Conservation (phyloP, 768 basidiomycete species). For the Cystoderma amianthinum region DNA sequence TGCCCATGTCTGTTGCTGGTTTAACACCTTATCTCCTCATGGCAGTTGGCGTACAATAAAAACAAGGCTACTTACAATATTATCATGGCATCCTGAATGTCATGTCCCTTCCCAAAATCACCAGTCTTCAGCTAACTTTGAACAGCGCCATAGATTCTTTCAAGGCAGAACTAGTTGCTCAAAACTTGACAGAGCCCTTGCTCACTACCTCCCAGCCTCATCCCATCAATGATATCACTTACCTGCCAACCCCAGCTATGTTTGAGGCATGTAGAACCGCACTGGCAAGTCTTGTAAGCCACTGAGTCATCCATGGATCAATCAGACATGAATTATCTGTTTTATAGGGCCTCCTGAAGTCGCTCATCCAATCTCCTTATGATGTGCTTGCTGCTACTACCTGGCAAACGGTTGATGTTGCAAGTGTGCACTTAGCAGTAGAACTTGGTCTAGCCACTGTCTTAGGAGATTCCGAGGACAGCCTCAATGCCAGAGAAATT, state of each 20-base stretch:
- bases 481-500: slow-evolving; percentile 23
- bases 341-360: slow-evolving; percentile 23
- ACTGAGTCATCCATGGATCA: background rate
- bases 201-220: no score
- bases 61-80: no score
- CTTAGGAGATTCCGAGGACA: slow-evolving; percentile 25
- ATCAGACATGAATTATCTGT: background rate
- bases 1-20: no score
- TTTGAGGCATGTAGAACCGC: slow-evolving; percentile 26
- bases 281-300: slow-evolving; percentile 23
- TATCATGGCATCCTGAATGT: no score
- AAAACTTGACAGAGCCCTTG: no score
- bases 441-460: slow-evolving; percentile 24
- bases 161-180: no score
- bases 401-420: slow-evolving; percentile 23
- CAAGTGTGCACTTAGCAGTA: slow-evolving; percentile 24
- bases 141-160: no score
- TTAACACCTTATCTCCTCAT: no score
- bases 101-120: no score
- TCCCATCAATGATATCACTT: no score
- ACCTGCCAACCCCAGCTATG: slow-evolving; percentile 27
- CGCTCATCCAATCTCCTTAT: slow-evolving; percentile 26
- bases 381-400: slow-evolving; percentile 26
- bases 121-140: no score
- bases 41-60: no score